phyloP scores from a whole-genome alignment of 305 asterid species.

The Stenogyne calaminthoides region DNA sequence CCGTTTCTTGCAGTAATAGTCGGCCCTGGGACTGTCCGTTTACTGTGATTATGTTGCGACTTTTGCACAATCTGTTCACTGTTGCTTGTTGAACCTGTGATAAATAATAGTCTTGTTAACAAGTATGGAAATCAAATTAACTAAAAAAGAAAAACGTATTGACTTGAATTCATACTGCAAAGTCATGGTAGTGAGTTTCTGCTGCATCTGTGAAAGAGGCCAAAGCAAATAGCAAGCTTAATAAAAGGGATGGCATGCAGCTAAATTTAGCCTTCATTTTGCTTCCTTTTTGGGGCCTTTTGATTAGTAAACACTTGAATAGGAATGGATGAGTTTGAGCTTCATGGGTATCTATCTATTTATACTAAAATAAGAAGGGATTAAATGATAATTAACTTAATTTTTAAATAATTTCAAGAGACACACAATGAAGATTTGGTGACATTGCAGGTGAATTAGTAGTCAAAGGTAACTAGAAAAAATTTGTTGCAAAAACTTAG shows the following conservation, averaged over 20 bases:
- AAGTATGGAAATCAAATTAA: not conserved
- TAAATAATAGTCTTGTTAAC: not conserved
- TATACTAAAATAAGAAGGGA: conserved; percentile 28
- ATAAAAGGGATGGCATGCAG: conserved; percentile 17
- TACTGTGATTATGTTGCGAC: conserved; percentile 47
- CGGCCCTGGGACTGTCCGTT: conserved; percentile 64
- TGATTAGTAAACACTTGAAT: conserved; percentile 6
- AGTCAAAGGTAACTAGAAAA: conserved; percentile 5
- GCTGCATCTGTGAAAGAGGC: conserved; percentile 24
- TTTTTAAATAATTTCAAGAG: conserved; percentile 9
- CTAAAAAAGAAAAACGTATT: not conserved
- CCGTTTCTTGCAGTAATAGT: conserved; percentile 43
- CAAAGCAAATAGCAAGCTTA: conserved; percentile 20
- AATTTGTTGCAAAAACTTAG: conserved; percentile 19
- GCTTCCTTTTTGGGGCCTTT: not conserved
- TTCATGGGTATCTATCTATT: conserved; percentile 23
- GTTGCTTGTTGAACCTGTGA: conserved; percentile 43
- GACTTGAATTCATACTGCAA: conserved; percentile 30
- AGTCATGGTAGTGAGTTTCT: conserved; percentile 43
- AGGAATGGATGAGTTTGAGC: conserved; percentile 14
- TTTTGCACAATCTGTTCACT: conserved; percentile 54
- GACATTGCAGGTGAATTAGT: not conserved
- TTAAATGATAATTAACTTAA: not conserved
- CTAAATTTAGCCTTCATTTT: conserved; percentile 25
- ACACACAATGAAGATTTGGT: not conserved